Evolutionary conservation across 1,284 basidiomycete species (phyloP), one percentile per base, ranked within the genome.

Genomic region (Grifola frondosa): DNA sequence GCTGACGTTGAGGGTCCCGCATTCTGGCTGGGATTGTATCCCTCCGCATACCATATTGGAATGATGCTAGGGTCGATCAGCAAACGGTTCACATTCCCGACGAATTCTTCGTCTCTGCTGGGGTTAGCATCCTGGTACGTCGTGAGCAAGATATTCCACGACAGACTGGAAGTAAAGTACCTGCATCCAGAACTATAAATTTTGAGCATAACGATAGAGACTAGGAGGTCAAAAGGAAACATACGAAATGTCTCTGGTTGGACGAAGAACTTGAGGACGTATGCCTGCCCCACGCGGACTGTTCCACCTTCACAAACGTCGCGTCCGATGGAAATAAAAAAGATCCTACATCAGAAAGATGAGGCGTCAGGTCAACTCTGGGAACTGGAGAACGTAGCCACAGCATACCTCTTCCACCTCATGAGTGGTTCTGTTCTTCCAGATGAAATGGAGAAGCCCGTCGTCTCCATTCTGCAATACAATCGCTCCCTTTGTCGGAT

Each of bases 241-340:
- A 62, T 55, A 91, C 88, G 60, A 91, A 91, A 60, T 90, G 85
- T 46, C 78, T 76, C 58, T 89, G 84, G 57, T 87, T 74, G 13
- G 88, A 90, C 6, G 85, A 88, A 2, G 81, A 80, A 67, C 91
- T 91, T 63, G 84, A 88, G 56, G 91, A 78, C 46, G 89, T 84
- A 57, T 84, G 90, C 46, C 88, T 71, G 13, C 84, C 85, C 42
- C 69, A 68, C 3, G 71, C 57, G 1, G 78, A 75, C 56, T 87
- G 76, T 3, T 75, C 49, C 10, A 90, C 81, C 61, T 81, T 84
- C 46, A 71, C 70, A 57, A 91, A 88, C 2, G 72, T 75, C n/a
- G 88, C 88, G 63, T 91, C 88, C 3, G 77, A 74, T 1, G 87
- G 85, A 59, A 91, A 87, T 30, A 91, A 65, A 49, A 91, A 37